Base-by-base conservation (phyloP, 306 rosid species). In the apple (Malus domestica) region DNA sequence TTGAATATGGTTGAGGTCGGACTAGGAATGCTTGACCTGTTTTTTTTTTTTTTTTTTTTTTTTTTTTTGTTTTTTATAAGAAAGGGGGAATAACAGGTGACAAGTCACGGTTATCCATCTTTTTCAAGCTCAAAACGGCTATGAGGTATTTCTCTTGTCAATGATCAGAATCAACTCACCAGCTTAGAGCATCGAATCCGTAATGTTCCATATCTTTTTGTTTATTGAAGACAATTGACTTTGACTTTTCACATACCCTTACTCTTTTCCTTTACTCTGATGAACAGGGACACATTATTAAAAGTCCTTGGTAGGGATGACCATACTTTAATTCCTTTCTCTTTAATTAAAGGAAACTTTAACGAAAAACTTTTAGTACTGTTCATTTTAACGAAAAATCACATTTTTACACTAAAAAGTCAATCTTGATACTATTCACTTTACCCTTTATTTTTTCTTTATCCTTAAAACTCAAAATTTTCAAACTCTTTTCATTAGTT, bases 61-160 rank as follows among this genome's bases (percentile, higher is more conserved):
- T 4, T 33, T 33, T 33, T 5, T 33, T 32, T 30, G 0, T 30
- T 30, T 30, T 1, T 27, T 27, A 27, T 27, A 33, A 33, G 8
- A 35, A 35, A 35, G 6, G 1, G 0, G 1, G 9, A 2, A 35
- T 0, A 35, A 35, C 8, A 0, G 2, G 9, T 35, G 2, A 2
- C 0, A 35, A 1, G 40, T 0, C 0, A 35, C 2, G 9, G 2
- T 35, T 35, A 6, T 35, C 0, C 2, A 35, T 6, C 6, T 0
- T 1, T 35, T 35, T 0, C 40, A 35, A 35, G 1, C 2, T 0
- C 9, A 7, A 9, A 38, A 2, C 1, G 42, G 0, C 0, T 7
- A 38, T 7, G 2, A 0, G 2, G 42, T 7, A 38, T 38, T 38
- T 38, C 42, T 1, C 0, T 7, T 38, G 42, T 9, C 10, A 38